Base-by-base conservation (phyloP, 768 basidiomycete genomes). In the Leccinum uliginosum region DNA sequence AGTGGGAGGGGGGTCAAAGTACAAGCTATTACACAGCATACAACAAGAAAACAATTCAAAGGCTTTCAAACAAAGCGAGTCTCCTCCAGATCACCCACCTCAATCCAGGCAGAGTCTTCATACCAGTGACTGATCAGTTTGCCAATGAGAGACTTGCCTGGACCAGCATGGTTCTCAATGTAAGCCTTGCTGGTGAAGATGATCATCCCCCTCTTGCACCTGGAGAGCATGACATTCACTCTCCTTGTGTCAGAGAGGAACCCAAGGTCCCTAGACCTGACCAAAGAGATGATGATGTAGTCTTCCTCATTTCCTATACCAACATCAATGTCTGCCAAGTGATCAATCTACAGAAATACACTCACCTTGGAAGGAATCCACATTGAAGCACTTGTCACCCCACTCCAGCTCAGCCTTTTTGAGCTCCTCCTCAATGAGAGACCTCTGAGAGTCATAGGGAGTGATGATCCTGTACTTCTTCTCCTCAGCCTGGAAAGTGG, bases 211-310 rank as follows among this genome's bases (percentile, higher is more conserved):
- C 73, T 76, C 68, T 87, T 86, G 77, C 86, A 91, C 35, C 91
- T 82, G 48, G 84, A 86, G 8, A 93, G 83, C 89, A 93, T 91
- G 56, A 93, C 91, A 84, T 93, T 93, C 53, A 87, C 86, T 17
- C 91, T 79, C 27, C 86, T 79, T 10, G 78, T 61, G 63, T 84
- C 84, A 14, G 70, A 65, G 32, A 93, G 74, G 61, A 93, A 93
- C 5, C 91, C 91, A 48, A 86, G 73, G 4, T 75, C 78, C 32
- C 71, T 71, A 0, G 87, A 79, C 24, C 89, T 78, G 6, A 89
- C 88, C 15, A 88, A 60, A 7, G 89, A 91, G 48, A 91, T 78
- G 57, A 91, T 78, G 47, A 91, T 85, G 29, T 81, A 82, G 54
- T 92, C 84, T 53, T 87, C 87, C 65, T 93, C 91, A 77, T 93